A percentile compares a stretch with the other conserved stretches of the same genome.
Conservation (phyloP, 1,139 yeast species). For the Hansenula lynferdii region DNA sequence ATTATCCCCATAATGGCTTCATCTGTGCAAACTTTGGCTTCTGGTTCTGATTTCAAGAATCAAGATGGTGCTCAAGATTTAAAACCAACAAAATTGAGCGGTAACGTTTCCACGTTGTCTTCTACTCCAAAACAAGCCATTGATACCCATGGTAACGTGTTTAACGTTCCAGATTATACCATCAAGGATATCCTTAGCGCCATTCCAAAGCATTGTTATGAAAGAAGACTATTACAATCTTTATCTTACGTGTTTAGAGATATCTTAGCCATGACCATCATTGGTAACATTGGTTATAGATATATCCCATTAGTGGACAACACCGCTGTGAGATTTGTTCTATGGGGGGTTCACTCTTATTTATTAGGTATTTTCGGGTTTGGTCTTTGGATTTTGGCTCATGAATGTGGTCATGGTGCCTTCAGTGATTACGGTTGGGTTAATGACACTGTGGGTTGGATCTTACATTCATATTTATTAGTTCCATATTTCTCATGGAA, state of each 20-base stretch:
- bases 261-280: conserved; percentile 36
- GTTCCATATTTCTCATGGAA: conserved; percentile 66
- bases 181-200: conserved; percentile 57
- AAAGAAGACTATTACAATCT: conserved; percentile 45
- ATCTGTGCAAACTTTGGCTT: conserved; percentile 10
- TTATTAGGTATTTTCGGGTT: conserved; percentile 43
- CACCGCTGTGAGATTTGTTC: conserved; percentile 31
- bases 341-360: conserved; percentile 39
- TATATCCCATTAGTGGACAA: conserved; percentile 41
- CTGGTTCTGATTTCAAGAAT: conserved; percentile 6
- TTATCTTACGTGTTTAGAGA: conserved; percentile 57
- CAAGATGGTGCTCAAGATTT: conserved; percentile 1
- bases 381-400: conserved; percentile 61
- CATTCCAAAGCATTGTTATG: conserved; percentile 60
- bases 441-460: conserved; percentile 57
- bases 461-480: conserved; percentile 50
- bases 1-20: no score
- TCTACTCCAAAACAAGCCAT: conserved; percentile 27
- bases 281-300: conserved; percentile 39
- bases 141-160: conserved; percentile 52
- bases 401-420: conserved; percentile 65
- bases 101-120: conserved; percentile 11
- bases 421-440: conserved; percentile 51
- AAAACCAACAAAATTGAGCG: conserved; percentile 11
- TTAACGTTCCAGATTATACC: conserved; percentile 57